Evolutionary conservation across 2,329 filamentous ascomycete genomes (phyloP), one percentile per base, ranked within the genome.

Genomic region (Diplocarpon mali): DNA sequence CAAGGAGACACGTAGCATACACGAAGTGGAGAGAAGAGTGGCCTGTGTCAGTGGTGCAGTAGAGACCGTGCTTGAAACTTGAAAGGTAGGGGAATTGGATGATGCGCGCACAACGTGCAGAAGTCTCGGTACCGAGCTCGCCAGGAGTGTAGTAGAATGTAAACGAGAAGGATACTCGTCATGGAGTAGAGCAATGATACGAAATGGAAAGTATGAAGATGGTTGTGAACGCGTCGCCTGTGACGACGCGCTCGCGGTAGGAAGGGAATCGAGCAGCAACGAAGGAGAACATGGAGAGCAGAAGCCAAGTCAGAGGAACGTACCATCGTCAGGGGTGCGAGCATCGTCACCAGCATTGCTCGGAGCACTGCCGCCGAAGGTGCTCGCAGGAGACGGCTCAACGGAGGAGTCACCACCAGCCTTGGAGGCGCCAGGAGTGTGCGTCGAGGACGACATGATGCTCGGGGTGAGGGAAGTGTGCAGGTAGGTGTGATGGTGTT

Each of bases 321-420:
- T 20, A 57, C 55, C 56, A 46, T 54, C 45, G 40, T 45, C 38
- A 15, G 50, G 52, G 34, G 53, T 31, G 42, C 30, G 54, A 47
- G 20, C 48, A 38, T 47, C 49, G 38, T 48, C 49, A 35, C 44
- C 53, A 42, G 43, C 20, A 46, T 57, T 46, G 36, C 53, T 56
- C 29, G 53, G 44, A 44, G 41, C 41, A 32, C 51, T 53, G 34
- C 44, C 50, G 47, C 53, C 52, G 44, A 52, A 54, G 10, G 53
- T 58, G 42, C 56, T 58, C 15, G 53, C 53, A 28, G 56, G 55
- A 24, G 55, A 56, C 13, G 53, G 53, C 37, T 57, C 48, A 17
- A 48, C 14, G 14, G 45, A 47, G 16, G 47, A 49, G 46, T 28
- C 40, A 30, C 24, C 35, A 29, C 27, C 38, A 27, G 31, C 41